phyloP scores from a whole-genome alignment of 371 early-diverging fungal species.

The Haplosporangium sp. region DNA sequence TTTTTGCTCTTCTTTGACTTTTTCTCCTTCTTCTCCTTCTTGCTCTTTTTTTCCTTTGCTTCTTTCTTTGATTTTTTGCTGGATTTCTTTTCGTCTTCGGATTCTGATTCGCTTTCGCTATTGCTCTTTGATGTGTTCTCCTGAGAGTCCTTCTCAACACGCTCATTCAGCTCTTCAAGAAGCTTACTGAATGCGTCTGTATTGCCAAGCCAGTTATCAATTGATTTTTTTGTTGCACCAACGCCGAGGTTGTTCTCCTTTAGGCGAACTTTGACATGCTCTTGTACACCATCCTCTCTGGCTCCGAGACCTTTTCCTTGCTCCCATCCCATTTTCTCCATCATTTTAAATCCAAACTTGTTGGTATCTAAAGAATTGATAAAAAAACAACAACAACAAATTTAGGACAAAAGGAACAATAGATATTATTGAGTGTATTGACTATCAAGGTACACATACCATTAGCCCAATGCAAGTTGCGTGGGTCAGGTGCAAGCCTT shows the following conservation, averaged over 20 bases:
- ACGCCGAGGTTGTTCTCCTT: conserved; percentile 89
- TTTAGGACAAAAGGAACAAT: background rate
- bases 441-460: conserved; percentile 58
- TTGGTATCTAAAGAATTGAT: conserved; percentile 68
- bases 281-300: conserved; percentile 84
- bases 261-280: conserved; percentile 83
- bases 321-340: conserved; percentile 96
- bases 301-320: conserved; percentile 94
- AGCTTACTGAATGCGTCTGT: conserved; percentile 88
- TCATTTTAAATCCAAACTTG: conserved; percentile 92
- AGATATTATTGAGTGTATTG: background rate
- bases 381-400: background rate
- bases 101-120: conserved; percentile 12
- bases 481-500: conserved; percentile 92
- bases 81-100: conserved; percentile 13
- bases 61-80: conserved; percentile 40
- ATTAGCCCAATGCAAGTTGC: conserved; percentile 89
- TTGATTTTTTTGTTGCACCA: conserved; percentile 86
- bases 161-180: conserved; percentile 79
- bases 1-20: conserved; percentile 57
- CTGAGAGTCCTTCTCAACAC: conserved; percentile 50
- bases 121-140: conserved; percentile 25
- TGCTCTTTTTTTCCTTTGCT: conserved; percentile 31
- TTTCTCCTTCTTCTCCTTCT: conserved; percentile 55
- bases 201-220: conserved; percentile 96